Conservation (phyloP, 805 yeast species). For the Wickerhamiella domercqiae region DNA sequence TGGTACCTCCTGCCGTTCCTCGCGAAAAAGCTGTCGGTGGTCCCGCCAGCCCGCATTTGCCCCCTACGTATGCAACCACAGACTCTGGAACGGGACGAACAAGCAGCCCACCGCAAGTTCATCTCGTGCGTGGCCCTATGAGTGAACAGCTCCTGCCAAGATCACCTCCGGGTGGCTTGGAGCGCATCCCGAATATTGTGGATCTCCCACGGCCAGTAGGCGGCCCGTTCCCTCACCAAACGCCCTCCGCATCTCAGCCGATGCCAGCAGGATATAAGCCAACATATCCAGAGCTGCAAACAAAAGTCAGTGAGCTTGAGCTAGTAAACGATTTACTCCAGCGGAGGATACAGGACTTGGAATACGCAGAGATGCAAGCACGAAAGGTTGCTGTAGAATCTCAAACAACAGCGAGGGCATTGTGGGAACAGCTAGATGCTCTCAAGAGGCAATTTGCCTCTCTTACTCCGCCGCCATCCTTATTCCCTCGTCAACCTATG, state of each 20-base stretch:
- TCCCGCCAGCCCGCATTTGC: conserved; percentile 6
- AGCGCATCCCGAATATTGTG: conserved; percentile 18
- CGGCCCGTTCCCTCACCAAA: background rate
- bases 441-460: background rate
- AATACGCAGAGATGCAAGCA: conserved; percentile 28
- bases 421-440: conserved; percentile 2
- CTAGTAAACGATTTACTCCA: conserved; percentile 78
- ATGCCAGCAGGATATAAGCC: background rate
- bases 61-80: background rate
- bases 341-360: conserved; percentile 69
- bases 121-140: conserved; percentile 17
- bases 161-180: conserved; percentile 16
- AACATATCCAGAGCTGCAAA: conserved; percentile 33
- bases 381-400: conserved; percentile 12
- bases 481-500: too few species aligned
- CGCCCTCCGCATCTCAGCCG: background rate
- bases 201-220: conserved; percentile 1
- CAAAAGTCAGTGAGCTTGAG: conserved; percentile 77
- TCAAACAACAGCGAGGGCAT: conserved; percentile 1
- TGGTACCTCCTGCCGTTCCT: background rate
- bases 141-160: conserved; percentile 19
- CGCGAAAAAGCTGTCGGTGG: conserved; percentile 8
- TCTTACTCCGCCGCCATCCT: too few species aligned
- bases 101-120: conserved; percentile 10
- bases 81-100: conserved; percentile 2